Conservation (phyloP, 2,329 filamentous ascomycete species). For the Zasmidium citrigriseum region DNA sequence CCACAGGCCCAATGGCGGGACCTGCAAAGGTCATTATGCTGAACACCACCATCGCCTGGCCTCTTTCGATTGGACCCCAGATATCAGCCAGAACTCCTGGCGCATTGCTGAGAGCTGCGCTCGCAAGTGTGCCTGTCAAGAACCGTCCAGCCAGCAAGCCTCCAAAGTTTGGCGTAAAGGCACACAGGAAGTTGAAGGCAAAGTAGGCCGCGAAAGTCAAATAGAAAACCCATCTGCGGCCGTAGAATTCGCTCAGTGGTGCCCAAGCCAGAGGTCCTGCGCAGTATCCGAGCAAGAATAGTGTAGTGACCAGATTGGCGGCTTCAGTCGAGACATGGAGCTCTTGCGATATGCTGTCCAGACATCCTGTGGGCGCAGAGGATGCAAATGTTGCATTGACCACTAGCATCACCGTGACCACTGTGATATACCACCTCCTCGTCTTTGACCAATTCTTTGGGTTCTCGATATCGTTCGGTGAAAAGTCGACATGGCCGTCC, state of each 20-base stretch:
- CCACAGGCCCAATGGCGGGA: slow-evolving; percentile 50
- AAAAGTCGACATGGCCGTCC: slow-evolving; percentile 55
- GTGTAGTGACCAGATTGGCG: slow-evolving; percentile 29
- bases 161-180: slow-evolving; percentile 57
- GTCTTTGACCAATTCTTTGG: slow-evolving; percentile 48
- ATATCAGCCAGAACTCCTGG: slow-evolving; percentile 52
- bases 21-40: slow-evolving; percentile 50
- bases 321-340: slow-evolving; percentile 52
- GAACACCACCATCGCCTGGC: slow-evolving; percentile 57
- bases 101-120: slow-evolving; percentile 44
- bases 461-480: slow-evolving; percentile 53
- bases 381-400: slow-evolving; percentile 59
- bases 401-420: slow-evolving; percentile 47
- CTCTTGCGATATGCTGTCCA: slow-evolving; percentile 43
- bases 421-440: slow-evolving; percentile 43
- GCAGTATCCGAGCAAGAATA: slow-evolving; percentile 51
- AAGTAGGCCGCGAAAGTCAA: slow-evolving; percentile 40
- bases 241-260: slow-evolving; percentile 66
- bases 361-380: slow-evolving; percentile 40
- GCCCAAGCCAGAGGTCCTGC: slow-evolving; percentile 64
- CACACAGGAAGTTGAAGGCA: slow-evolving; percentile 55
- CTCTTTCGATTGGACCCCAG: slow-evolving; percentile 41
- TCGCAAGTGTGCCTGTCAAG: slow-evolving; percentile 56
- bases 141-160: slow-evolving; percentile 57
- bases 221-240: slow-evolving; percentile 57